phyloP scores from a whole-genome alignment of 371 early-diverging fungal genomes.

The Dipsacomyces acuminosporus region DNA sequence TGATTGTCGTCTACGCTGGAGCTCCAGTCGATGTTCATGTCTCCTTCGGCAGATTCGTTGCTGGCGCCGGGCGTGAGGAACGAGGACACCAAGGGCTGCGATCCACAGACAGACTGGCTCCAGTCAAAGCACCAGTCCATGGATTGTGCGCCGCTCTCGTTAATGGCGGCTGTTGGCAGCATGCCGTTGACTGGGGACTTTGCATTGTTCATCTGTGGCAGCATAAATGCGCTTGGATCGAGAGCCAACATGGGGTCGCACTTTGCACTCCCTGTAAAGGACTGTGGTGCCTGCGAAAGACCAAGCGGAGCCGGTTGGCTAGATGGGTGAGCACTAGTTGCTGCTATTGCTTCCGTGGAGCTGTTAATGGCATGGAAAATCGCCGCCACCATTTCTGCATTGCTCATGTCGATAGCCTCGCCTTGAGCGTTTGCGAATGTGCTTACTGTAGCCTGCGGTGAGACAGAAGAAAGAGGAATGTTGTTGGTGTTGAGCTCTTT shows the following conservation, averaged over 20 bases:
- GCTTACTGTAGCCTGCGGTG: too few species aligned
- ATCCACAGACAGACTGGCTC: slow-evolving; percentile 2
- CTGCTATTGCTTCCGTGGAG: not conserved
- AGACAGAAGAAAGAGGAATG: too few species aligned
- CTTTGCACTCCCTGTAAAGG: not conserved
- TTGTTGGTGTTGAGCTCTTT: too few species aligned
- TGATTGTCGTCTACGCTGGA: too few species aligned
- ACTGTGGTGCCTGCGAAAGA: too few species aligned
- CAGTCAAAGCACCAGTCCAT: slow-evolving; percentile 39
- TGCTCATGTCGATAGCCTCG: slow-evolving; percentile 9
- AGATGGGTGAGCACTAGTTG: not conserved
- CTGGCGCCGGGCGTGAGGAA: not conserved
- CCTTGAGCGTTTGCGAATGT: too few species aligned
- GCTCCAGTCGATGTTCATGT: slow-evolving; percentile 12
- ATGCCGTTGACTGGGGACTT: slow-evolving; percentile 2
- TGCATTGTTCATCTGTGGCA: slow-evolving; percentile 1
- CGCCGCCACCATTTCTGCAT: slow-evolving; percentile 30
- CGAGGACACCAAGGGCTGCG: not conserved
- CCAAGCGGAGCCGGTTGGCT: too few species aligned
- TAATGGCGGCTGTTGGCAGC: not conserved
- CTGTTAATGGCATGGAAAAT: slow-evolving; percentile 38
- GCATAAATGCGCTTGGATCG: slow-evolving; percentile 23
- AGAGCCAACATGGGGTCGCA: slow-evolving; percentile 8
- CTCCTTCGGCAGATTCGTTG: not conserved
- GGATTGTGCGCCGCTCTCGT: slow-evolving; percentile 7